Base-by-base conservation (phyloP, 164 flowering plant species). In the Chimonanthus salicifolius region DNA sequence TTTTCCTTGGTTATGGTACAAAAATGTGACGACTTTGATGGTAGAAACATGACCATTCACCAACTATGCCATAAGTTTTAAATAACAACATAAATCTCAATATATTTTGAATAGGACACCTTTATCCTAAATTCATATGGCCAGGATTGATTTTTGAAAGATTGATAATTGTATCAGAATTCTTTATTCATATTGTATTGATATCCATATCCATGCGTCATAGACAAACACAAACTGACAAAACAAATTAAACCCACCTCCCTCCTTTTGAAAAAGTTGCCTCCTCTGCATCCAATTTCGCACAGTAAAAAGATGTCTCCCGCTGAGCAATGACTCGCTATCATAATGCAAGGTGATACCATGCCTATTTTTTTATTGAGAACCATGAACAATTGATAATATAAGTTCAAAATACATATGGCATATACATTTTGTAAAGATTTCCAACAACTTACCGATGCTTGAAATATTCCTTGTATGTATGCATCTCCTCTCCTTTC, bases 391-490 rank as follows among this genome's bases (percentile, higher is more conserved):
- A 63, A 20, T 16, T 21, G 16, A n/a, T 7, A 18, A 4, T 16
- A 6, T n/a, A 5, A 18, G 13, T 51, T 51, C 1, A 63, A 3
- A 21, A 18, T n/a, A 13, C 21, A n/a, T n/a, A 21, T 3, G 44
- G 7, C 4, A 21, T 63, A 2, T 5, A n/a, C 8, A 13, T n/a
- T n/a, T 18, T 6, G 18, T 8, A 6, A 8, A n/a, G 16, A n/a
- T 16, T 7, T 11, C 18, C 16, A 4, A 60, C 5, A 13, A 20
- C 88, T 58, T 48, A 93, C 98, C 82, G 69, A n/a, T 72, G 70
- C 78, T 80, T 49, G 70, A 67, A 92, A 76, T 89, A 84, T 21
- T 85, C n/a, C 71, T 79, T 86, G 81, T 94, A 94, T 4, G 89
- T 78, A 21, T 68, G 49, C 3, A 3, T 8, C 58, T 64, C 72